These are phyloP conservation scores for Helichrysum umbraculigerum DNA, from an alignment of 129 eudicot species.

Conservation along the genomic window DNA sequence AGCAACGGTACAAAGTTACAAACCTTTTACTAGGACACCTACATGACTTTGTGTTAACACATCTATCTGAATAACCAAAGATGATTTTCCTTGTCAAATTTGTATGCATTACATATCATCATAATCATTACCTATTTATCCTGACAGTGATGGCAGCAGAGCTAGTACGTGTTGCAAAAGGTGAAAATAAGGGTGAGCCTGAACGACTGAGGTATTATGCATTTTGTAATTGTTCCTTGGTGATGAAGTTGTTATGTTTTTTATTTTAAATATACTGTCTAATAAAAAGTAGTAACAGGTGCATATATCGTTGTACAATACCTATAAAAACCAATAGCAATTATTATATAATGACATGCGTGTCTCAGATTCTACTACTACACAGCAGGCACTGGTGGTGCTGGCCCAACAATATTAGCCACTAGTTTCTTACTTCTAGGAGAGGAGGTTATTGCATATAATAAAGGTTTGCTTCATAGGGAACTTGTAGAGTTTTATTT, in stretches of 20 bases:
- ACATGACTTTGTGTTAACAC: background rate
- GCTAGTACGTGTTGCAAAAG: conserved; percentile 80
- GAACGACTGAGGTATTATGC: conserved; percentile 71
- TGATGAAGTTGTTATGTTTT: too few species aligned
- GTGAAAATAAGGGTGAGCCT: conserved; percentile 69
- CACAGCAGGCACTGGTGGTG: conserved; percentile 97
- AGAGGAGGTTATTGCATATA: conserved; percentile 86
- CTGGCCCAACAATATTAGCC: conserved; percentile 96
- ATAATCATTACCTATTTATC: conserved; percentile 4
- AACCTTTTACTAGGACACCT: background rate
- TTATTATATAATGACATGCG: conserved; percentile 15
- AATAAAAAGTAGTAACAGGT: background rate
- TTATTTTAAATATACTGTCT: conserved; percentile 1
- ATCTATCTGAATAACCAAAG: background rate
- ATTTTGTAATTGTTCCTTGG: conserved; percentile 1
- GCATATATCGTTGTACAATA: background rate
- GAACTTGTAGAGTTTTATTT: background rate
- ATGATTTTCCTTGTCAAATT: background rate
- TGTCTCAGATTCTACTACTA: conserved; percentile 80
- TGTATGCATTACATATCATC: background rate
- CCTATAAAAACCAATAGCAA: background rate
- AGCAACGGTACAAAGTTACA: conserved; percentile 65
- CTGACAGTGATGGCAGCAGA: conserved; percentile 97
- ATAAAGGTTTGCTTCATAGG: conserved; percentile 56
- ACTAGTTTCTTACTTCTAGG: conserved; percentile 95